Conservation (phyloP, 2,329 filamentous ascomycete genomes). For the Hymenoscyphus scutula region DNA sequence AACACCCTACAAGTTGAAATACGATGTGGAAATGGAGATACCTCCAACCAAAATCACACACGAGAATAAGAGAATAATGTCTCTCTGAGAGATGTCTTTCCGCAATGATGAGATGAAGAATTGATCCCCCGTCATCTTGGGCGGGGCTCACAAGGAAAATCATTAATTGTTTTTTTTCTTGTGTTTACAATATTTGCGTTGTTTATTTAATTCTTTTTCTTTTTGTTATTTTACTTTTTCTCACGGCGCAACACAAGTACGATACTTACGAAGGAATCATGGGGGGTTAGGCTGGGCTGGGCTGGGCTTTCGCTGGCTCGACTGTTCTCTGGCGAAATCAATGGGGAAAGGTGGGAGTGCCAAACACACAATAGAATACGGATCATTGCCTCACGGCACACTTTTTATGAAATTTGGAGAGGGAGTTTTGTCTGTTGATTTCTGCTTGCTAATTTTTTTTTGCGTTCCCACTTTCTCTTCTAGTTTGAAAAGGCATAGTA, state of each 20-base stretch:
- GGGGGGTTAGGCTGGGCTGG: not conserved
- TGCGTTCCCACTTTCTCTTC: too few species aligned
- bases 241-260: not conserved
- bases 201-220: slow-evolving; percentile 4
- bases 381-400: slow-evolving; percentile 3
- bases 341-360: not conserved
- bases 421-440: not conserved
- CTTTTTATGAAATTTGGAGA: not conserved
- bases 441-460: too few species aligned
- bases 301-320: not conserved
- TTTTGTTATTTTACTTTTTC: not conserved
- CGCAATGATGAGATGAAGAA: not conserved
- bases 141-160: not conserved
- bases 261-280: not conserved
- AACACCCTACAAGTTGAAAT: not conserved
- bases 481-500: too few species aligned
- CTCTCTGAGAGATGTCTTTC: not conserved
- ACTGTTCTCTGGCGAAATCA: not conserved
- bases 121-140: slow-evolving; percentile 2
- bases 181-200: slow-evolving; percentile 1
- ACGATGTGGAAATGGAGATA: too few species aligned
- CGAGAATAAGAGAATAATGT: not conserved
- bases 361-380: not conserved
- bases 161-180: slow-evolving; percentile 1
- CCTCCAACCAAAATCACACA: not conserved